Conservation (phyloP, 805 yeast species). For the Myxozyma sirexii region DNA sequence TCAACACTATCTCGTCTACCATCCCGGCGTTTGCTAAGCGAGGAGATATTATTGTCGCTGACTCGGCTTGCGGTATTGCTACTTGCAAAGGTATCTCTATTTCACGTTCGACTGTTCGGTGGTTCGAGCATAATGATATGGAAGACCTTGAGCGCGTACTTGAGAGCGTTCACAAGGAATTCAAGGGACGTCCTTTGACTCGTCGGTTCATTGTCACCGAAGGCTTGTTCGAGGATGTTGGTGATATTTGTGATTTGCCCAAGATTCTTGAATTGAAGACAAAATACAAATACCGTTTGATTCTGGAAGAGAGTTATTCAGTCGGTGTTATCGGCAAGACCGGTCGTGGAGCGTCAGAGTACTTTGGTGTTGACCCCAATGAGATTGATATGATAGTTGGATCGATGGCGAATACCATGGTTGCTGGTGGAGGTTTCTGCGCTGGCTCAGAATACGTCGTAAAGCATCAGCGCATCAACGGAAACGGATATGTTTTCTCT, state of each 20-base stretch:
- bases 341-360: conserved; percentile 87
- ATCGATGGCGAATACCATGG: conserved; percentile 77
- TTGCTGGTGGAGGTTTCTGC: conserved; percentile 91
- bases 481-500: conserved; percentile 87
- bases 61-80: conserved; percentile 71
- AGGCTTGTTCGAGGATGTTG: conserved; percentile 79
- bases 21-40: conserved; percentile 92
- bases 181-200: conserved; percentile 70
- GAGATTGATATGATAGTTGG: conserved; percentile 87
- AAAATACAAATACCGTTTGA: conserved; percentile 80
- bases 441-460: conserved; percentile 83
- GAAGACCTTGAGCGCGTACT: conserved; percentile 74
- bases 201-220: conserved; percentile 91
- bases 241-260: conserved; percentile 71
- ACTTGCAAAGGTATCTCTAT: conserved; percentile 86
- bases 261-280: conserved; percentile 64
- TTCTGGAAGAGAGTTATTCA: conserved; percentile 85
- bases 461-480: conserved; percentile 87
- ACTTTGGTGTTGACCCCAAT: conserved; percentile 62
- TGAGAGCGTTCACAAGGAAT: conserved; percentile 43
- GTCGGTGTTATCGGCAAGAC: conserved; percentile 81
- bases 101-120: conserved; percentile 76
- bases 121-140: conserved; percentile 83
- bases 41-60: conserved; percentile 91
- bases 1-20: conserved; percentile 81